Conservation (phyloP, 345 rosid genomes). For the Rhodomyrtus tomentosa region DNA sequence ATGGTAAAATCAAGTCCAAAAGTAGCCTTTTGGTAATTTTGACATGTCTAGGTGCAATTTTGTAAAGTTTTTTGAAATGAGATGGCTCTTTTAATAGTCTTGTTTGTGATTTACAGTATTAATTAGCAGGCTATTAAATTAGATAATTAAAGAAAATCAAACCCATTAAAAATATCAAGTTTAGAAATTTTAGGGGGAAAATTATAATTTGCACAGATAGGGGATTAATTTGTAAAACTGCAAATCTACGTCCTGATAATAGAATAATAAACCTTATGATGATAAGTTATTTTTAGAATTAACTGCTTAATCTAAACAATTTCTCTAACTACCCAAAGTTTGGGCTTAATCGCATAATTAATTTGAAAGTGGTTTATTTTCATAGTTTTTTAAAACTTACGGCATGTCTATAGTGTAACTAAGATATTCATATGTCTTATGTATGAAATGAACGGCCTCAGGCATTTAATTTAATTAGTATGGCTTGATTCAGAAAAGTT, state of each 20-base stretch:
- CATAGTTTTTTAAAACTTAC: neutral
- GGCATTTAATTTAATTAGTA: neutral
- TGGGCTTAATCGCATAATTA: too few relatives aligned
- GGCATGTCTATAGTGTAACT: neutral
- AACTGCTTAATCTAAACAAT: neutral
- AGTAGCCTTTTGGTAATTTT: neutral
- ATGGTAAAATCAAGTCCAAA: neutral
- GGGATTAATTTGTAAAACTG: neutral
- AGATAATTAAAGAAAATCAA: neutral
- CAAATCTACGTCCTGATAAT: neutral
- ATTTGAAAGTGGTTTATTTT: neutral
- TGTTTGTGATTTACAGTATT: neutral
- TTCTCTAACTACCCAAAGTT: neutral
- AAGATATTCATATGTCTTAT: neutral
- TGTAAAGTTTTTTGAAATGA: too few relatives aligned
- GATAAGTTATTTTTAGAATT: neutral
- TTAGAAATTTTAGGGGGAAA: neutral
- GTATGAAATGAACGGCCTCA: neutral
- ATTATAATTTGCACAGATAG: neutral
- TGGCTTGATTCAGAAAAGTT: neutral
- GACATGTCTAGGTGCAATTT: neutral
- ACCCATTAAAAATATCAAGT: neutral
- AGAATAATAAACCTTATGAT: neutral
- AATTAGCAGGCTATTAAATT: neutral
- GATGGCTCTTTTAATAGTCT: neutral